Conservation (phyloP, 1,284 basidiomycete genomes). For the Sparassis latifolia region DNA sequence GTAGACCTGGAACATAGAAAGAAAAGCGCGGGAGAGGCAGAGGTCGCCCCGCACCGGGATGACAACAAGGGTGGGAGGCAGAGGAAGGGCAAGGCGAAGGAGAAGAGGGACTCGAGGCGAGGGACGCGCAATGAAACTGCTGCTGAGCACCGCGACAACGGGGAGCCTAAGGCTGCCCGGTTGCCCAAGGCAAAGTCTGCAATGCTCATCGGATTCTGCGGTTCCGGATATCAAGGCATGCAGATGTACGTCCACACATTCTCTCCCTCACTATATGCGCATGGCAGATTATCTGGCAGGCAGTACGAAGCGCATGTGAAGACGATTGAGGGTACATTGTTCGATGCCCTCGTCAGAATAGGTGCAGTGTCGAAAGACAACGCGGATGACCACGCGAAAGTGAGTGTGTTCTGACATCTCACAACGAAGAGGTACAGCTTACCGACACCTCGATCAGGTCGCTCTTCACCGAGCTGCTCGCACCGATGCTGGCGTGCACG, state of each 20-base stretch:
- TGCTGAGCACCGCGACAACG: constrained; percentile 10
- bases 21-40: constrained; percentile 2
- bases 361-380: constrained; percentile 94
- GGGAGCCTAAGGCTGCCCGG: constrained; percentile 36
- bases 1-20: too few species aligned
- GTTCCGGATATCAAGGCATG: constrained; percentile 86
- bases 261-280: neutral
- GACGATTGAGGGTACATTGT: constrained; percentile 92
- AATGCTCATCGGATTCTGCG: constrained; percentile 73
- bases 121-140: constrained; percentile 28
- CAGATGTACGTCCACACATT: constrained; percentile 70
- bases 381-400: constrained; percentile 86
- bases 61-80: constrained; percentile 6
- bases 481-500: constrained; percentile 97
- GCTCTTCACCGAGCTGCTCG: constrained; percentile 85
- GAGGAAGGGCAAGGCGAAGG: constrained; percentile 16
- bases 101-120: constrained; percentile 20
- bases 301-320: constrained; percentile 51
- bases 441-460: constrained; percentile 42
- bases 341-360: constrained; percentile 81
- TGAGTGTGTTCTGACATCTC: constrained; percentile 20
- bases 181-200: constrained; percentile 72
- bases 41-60: neutral
- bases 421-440: neutral
- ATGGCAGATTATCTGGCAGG: constrained; percentile 22